Conservation (phyloP, 331 rosid species). For the Phaseolus coccineus region DNA sequence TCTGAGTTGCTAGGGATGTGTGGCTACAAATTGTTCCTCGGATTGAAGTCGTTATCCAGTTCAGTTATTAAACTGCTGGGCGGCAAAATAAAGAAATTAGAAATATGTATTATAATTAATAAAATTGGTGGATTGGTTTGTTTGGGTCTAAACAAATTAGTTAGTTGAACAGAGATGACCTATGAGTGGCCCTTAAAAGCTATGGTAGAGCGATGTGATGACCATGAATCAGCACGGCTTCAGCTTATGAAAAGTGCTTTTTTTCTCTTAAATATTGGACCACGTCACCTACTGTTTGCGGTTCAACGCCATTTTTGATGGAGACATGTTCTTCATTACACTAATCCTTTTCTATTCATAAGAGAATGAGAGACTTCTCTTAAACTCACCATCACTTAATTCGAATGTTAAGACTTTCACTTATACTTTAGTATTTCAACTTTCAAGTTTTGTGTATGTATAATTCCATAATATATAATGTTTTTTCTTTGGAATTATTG, state of each 20-base stretch:
- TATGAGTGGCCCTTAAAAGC: constrained; percentile 8
- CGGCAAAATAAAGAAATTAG: constrained; percentile 46
- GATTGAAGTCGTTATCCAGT: constrained; percentile 26
- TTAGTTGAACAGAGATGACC: constrained; percentile 14
- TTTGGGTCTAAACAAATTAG: neutral
- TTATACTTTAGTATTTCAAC: too few relatives aligned
- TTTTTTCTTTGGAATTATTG: too few relatives aligned
- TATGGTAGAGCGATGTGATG: constrained; percentile 26
- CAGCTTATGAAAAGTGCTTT: neutral
- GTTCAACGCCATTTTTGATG: too few relatives aligned
- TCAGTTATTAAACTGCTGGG: constrained; percentile 42
- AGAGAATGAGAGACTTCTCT: too few relatives aligned
- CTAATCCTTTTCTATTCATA: too few relatives aligned
- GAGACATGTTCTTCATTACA: too few relatives aligned
- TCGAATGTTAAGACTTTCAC: too few relatives aligned
- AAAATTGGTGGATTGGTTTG: neutral
- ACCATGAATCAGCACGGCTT: neutral
- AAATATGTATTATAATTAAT: neutral
- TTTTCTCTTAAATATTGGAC: constrained; percentile 10
- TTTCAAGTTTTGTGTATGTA: too few relatives aligned
- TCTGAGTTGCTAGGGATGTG: constrained; percentile 34
- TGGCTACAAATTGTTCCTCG: constrained; percentile 39
- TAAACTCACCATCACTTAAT: too few relatives aligned
- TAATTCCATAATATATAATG: too few relatives aligned
- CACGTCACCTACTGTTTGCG: neutral